Conservation (phyloP, 257 asterid species). For the Plantago ovata region DNA sequence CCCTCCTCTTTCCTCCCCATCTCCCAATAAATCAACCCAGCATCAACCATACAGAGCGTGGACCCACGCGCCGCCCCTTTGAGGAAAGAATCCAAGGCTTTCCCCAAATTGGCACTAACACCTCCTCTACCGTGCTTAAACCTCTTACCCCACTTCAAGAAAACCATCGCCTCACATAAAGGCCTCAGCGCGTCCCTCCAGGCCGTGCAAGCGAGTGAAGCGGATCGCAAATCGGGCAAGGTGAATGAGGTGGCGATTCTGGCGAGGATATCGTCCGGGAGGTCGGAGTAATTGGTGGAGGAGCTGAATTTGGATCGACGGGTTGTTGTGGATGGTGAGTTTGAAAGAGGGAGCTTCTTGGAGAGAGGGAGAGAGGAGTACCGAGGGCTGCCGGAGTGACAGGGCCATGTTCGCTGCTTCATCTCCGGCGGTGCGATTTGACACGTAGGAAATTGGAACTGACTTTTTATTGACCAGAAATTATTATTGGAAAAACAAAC, state of each 20-base stretch:
- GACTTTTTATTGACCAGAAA: too few species aligned
- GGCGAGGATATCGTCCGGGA: conserved; percentile 55
- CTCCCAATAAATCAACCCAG: conserved; percentile 78
- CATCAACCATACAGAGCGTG: conserved; percentile 79
- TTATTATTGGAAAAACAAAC: too few species aligned
- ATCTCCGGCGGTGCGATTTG: too few species aligned
- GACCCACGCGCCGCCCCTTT: conserved; percentile 91
- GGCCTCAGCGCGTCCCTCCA: conserved; percentile 88
- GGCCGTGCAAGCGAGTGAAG: conserved; percentile 71
- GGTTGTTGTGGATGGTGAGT: neutral
- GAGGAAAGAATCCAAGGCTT: conserved; percentile 65
- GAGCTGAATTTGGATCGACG: conserved; percentile 23
- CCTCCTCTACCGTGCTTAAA: conserved; percentile 80
- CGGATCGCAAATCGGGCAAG: conserved; percentile 50
- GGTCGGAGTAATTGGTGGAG: conserved; percentile 42
- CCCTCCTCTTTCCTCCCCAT: conserved; percentile 58
- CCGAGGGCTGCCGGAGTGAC: too few species aligned
- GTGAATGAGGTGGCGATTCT: conserved; percentile 54
- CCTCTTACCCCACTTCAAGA: conserved; percentile 56
- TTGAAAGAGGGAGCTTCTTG: too few species aligned
- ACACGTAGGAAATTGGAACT: too few species aligned
- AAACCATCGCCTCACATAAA: conserved; percentile 60
- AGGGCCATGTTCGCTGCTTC: too few species aligned
- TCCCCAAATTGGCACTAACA: conserved; percentile 37
- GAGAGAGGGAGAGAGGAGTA: too few species aligned